phyloP scores from a whole-genome alignment of 768 basidiomycete species.

The Boletellus sp. region DNA sequence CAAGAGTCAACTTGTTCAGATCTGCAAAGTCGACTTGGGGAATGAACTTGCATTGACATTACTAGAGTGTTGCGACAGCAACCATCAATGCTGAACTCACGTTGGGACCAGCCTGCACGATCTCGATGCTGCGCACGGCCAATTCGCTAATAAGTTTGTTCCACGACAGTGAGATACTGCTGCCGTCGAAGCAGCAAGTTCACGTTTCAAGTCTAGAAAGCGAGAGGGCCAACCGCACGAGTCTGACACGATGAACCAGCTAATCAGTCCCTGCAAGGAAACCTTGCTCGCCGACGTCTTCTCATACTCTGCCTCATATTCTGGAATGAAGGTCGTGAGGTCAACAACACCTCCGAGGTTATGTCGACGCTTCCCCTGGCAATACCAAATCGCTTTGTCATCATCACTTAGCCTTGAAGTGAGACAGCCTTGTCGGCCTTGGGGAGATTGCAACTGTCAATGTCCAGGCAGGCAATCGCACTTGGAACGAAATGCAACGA shows the following conservation, averaged over 20 bases:
- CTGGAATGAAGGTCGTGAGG: too few species aligned
- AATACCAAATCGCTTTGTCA: too few species aligned
- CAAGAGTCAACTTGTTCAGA: slow-evolving; percentile 42
- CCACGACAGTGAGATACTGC: slow-evolving; percentile 54
- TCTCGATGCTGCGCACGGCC: slow-evolving; percentile 40
- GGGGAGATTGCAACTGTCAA: too few species aligned
- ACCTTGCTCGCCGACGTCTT: neutral
- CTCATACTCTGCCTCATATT: slow-evolving; percentile 11
- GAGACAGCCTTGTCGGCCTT: too few species aligned
- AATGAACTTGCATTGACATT: slow-evolving; percentile 41
- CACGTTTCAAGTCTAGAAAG: slow-evolving; percentile 54
- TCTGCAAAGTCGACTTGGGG: slow-evolving; percentile 60
- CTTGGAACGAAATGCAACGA: neutral
- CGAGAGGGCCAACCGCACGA: slow-evolving; percentile 31
- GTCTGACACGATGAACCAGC: slow-evolving; percentile 11
- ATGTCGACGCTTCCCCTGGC: slow-evolving; percentile 12
- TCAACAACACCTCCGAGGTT: neutral
- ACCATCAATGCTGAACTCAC: slow-evolving; percentile 31
- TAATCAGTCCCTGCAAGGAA: neutral
- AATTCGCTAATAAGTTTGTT: slow-evolving; percentile 52
- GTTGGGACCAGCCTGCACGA: slow-evolving; percentile 45
- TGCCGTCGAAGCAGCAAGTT: slow-evolving; percentile 50
- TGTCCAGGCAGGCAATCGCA: neutral
- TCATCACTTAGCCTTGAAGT: too few species aligned
- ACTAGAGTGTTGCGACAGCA: neutral